Percentiles rank a stretch among this genome's conserved stretches.
phyloP scores from a whole-genome alignment of 352 stramenopile genomes.

The Peronospora belbahrii region DNA sequence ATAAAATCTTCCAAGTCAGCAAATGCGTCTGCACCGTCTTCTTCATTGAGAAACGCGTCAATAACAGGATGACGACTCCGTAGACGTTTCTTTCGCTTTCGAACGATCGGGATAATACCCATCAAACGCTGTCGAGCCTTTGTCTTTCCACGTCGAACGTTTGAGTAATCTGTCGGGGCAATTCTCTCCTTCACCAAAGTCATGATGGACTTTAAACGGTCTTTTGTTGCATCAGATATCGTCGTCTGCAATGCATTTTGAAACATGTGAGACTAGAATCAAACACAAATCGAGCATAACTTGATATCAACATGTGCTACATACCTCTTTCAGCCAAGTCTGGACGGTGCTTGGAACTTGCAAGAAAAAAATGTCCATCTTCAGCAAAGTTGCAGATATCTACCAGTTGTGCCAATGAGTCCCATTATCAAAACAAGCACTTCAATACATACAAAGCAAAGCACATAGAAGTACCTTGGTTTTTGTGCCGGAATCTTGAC shows the following conservation, averaged over 20 bases:
- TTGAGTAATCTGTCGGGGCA: constrained; percentile 9
- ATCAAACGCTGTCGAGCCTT: constrained; percentile 33
- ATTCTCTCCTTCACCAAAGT: constrained; percentile 35
- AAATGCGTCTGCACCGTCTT: constrained; percentile 59
- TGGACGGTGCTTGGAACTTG: constrained; percentile 37
- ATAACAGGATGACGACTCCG: constrained; percentile 67
- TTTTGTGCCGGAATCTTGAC: constrained; percentile 33
- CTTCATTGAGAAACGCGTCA: constrained; percentile 66
- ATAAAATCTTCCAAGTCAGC: constrained; percentile 76
- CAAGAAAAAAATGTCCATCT: constrained; percentile 61
- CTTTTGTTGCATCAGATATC: constrained; percentile 14
- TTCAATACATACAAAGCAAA: neutral
- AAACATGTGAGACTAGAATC: neutral
- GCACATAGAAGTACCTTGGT: constrained; percentile 22
- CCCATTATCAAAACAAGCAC: neutral
- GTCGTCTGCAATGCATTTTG: constrained; percentile 17
- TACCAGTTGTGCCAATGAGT: constrained; percentile 4
- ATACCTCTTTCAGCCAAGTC: constrained; percentile 36
- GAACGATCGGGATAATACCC: constrained; percentile 48
- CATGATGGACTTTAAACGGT: constrained; percentile 31
- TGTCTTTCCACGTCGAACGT: constrained; percentile 4
- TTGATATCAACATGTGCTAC: neutral
- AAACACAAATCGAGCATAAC: neutral
- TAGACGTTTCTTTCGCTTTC: constrained; percentile 42
- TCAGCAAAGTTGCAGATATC: constrained; percentile 46